Evolutionary conservation across 805 yeast genomes (phyloP), one percentile per base, ranked within the genome.

Genomic region (Monosporozyma unispora): DNA sequence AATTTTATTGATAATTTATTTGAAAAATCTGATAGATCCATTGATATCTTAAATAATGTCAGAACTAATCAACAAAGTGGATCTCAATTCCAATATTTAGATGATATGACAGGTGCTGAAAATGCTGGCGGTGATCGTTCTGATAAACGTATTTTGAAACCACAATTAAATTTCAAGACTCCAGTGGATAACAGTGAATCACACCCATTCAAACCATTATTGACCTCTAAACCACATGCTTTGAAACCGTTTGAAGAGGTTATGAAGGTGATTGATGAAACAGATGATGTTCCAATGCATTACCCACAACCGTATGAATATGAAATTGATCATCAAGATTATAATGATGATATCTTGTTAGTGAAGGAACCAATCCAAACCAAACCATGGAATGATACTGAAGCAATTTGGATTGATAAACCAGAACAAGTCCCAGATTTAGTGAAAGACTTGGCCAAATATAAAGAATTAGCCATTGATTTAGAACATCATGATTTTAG

Each of bases 401-500:
- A 70, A 12, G 82, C 91, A 12, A 74, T 70, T 2, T 87, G 93
- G 87, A 85, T 93, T 0, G 89, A 85, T 54, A 72, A 75, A 1
- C 66, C 70, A 0, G 80, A 74, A 21, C 68, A 70, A 22, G 63
- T 93, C 23, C 58, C 68, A 1, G 65, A 61, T 5, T 77, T 93
- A 84, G 54, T 87, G 1, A 62, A 67, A 0, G 76, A 74, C 6
- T 70, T 93, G 43, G 62, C 66, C 47, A 60, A 64, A 3, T 73
- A 74, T 50, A 68, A 72, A 2, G 95, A 80, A 49, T 78, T 93
- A 38, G 99, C 98, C 1, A 84, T 93, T 14, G 99, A 93, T 73
- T 76, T 93, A 52, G 99, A 93, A 62, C 99, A 93, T 67, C 99
- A 93, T 62, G 97, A 90, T 61, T 84, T 78, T 63, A 76, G 97